A percentile compares a stretch with the other conserved stretches of the same genome.
Conservation (phyloP, 2,329 filamentous ascomycete genomes). For the Onygenales sp. region DNA sequence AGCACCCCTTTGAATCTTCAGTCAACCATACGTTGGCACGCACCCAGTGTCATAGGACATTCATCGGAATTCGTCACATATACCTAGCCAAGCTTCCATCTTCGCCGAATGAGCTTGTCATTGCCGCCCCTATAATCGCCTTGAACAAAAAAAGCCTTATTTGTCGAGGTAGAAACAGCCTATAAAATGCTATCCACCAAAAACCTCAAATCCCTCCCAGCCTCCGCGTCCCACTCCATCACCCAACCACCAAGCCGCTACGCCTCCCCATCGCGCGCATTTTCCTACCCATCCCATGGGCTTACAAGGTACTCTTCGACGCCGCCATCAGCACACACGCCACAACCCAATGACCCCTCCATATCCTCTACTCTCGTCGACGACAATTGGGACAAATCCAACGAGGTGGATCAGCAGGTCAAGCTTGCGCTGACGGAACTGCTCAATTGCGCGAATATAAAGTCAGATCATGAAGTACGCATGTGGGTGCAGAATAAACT, state of each 20-base stretch:
- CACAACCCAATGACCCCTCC: constrained; percentile 1
- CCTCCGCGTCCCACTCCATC: constrained; percentile 3
- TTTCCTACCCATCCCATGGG: constrained; percentile 2
- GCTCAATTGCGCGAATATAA: constrained; percentile 12
- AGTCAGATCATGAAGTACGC: constrained; percentile 11
- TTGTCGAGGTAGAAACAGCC: not conserved
- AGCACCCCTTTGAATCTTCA: not conserved
- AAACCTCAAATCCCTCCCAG: constrained; percentile 5
- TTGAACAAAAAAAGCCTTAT: not conserved
- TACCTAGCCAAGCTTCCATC: not conserved
- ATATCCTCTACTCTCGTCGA: constrained; percentile 3
- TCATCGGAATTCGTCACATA: no score
- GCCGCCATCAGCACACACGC: constrained; percentile 7
- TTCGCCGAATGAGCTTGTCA: no score
- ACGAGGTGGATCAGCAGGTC: constrained; percentile 12
- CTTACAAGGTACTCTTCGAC: constrained; percentile 8
- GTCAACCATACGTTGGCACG: not conserved
- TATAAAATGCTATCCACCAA: constrained; percentile 5
- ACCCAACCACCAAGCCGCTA: constrained; percentile 8
- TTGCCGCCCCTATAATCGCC: no score
- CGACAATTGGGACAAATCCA: constrained; percentile 7
- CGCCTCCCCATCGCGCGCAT: not conserved
- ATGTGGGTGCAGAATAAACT: constrained; percentile 14
- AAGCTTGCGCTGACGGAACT: constrained; percentile 13
- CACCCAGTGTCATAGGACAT: not conserved